A percentile compares a stretch with the other conserved stretches of the same genome.
phyloP scores from a whole-genome alignment of 108 stramenopile species.

The Pseudonitzschia multiseries region DNA sequence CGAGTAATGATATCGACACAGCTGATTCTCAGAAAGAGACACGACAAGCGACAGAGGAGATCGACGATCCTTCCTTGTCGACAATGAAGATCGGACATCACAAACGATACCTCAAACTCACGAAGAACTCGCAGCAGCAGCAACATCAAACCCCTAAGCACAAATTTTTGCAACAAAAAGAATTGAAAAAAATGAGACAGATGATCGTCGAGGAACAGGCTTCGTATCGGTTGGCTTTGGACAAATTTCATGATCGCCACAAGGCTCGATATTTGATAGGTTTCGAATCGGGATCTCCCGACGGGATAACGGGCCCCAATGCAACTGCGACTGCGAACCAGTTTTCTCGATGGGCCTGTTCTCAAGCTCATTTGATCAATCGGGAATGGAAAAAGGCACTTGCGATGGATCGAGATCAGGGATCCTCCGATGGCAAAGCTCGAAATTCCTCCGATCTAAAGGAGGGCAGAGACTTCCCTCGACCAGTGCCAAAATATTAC shows the following conservation, averaged over 20 bases:
- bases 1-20: neutral
- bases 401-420: neutral
- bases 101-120: conserved; percentile 25
- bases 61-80: conserved; percentile 34
- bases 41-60: conserved; percentile 5
- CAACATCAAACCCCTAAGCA: conserved; percentile 21
- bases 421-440: neutral
- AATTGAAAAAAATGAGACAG: conserved; percentile 8
- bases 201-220: conserved; percentile 27
- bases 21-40: neutral
- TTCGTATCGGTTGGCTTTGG: conserved; percentile 24
- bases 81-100: conserved; percentile 31
- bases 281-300: neutral
- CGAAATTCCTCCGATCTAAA: neutral
- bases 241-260: conserved; percentile 22
- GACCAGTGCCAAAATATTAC: conserved; percentile 6
- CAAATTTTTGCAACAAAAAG: conserved; percentile 16
- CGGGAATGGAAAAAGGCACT: conserved; percentile 7
- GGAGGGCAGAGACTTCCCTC: neutral
- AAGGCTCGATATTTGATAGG: conserved; percentile 23
- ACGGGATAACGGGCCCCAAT: neutral
- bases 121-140: neutral
- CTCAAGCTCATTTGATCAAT: conserved; percentile 11
- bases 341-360: conserved; percentile 30
- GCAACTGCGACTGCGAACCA: neutral